A percentile compares a stretch with the other conserved stretches of the same genome.
These are phyloP conservation scores for Tremella mesenterica DNA, from an alignment of 768 basidiomycete species.

Conservation along the genomic window DNA sequence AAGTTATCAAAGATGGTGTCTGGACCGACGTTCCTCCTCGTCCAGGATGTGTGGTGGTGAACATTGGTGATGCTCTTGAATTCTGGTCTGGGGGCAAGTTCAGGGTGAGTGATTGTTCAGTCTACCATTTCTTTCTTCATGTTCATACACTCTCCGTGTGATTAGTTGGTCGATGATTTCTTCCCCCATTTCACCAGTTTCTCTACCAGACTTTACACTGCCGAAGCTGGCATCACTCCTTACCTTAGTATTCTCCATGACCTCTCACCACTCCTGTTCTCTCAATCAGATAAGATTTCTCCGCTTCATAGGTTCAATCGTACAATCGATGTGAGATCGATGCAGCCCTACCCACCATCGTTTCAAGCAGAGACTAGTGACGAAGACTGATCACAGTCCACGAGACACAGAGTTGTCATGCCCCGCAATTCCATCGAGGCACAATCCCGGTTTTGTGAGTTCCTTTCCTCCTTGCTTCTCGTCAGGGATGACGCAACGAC, in stretches of 20 bases:
- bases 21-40: conserved; percentile 28
- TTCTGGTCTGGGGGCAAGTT: conserved; percentile 6
- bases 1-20: conserved; percentile 15
- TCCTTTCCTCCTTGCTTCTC: not conserved
- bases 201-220: too few species aligned
- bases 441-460: conserved; percentile 16
- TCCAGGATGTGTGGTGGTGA: conserved; percentile 15
- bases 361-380: conserved; percentile 2
- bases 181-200: too few species aligned
- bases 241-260: too few species aligned
- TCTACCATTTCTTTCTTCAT: not conserved
- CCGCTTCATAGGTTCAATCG: too few species aligned
- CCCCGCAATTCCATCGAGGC: conserved; percentile 11
- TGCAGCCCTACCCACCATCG: too few species aligned
- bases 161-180: too few species aligned
- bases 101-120: not conserved
- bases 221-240: too few species aligned
- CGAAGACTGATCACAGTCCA: conserved; percentile 10
- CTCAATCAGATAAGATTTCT: too few species aligned
- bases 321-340: too few species aligned
- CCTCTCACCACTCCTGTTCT: too few species aligned
- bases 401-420: conserved; percentile 25
- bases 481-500: not conserved
- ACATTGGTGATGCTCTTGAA: conserved; percentile 21
- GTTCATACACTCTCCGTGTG: too few species aligned